phyloP scores from a whole-genome alignment of 208 protist genomes.

The Angomonas deanei region DNA sequence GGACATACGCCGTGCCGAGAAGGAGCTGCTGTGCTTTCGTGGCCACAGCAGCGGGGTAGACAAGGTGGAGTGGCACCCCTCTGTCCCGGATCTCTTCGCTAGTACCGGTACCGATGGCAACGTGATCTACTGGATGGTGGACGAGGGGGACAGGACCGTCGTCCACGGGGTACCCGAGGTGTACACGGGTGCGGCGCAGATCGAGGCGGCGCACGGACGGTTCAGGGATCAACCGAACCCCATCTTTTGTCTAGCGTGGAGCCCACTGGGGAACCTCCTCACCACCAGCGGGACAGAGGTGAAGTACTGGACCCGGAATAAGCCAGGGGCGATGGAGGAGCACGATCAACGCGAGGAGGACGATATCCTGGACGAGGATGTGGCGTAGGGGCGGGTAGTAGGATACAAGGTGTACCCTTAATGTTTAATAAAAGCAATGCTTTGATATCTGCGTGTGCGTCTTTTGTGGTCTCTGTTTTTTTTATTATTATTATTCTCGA shows the following conservation, averaged over 20 bases:
- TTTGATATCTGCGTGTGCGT: background rate
- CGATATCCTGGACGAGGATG: constrained; percentile 53
- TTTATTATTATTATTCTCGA: background rate
- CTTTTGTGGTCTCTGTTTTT: background rate
- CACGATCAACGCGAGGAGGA: constrained; percentile 65
- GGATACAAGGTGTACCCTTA: background rate
- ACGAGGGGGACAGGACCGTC: constrained; percentile 52
- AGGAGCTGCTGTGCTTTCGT: constrained; percentile 68
- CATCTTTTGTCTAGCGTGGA: constrained; percentile 71
- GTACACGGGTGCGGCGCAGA: constrained; percentile 42
- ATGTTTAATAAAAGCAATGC: too few species aligned
- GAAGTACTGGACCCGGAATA: constrained; percentile 86
- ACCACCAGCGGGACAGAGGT: constrained; percentile 74
- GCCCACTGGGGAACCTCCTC: constrained; percentile 74
- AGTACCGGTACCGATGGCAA: constrained; percentile 72
- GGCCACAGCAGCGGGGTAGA: constrained; percentile 73
- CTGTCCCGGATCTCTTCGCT: constrained; percentile 61
- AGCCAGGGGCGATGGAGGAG: constrained; percentile 82
- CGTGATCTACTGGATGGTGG: constrained; percentile 82
- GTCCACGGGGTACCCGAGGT: constrained; percentile 58
- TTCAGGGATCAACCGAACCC: constrained; percentile 80
- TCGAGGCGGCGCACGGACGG: constrained; percentile 74
- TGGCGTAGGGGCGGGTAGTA: background rate
- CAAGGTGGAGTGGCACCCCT: constrained; percentile 78
- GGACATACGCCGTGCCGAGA: constrained; percentile 77